Evolutionary conservation across 83 land plant genomes (phyloP), one percentile per base, ranked within the genome.

Genomic region (Picea abies): DNA sequence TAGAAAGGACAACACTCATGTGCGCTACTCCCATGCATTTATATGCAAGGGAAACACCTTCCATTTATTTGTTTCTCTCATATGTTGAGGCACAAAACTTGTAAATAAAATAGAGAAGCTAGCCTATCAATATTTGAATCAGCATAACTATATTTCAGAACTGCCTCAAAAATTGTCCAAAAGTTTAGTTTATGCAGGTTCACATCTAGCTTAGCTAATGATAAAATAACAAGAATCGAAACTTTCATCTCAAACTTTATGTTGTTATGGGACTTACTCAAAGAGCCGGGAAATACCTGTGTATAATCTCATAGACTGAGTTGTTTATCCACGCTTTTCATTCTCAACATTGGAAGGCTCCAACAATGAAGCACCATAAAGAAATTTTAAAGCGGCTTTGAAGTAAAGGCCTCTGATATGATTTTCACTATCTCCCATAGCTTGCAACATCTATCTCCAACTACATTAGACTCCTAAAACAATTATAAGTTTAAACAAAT

Each of bases 21-120:
- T 92, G 90, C 49, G 98, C 97, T 41, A 97, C 92, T 82, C 96
- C 98, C 84, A 90, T 89, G 80, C 97, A 96, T 77, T 95, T 97
- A 85, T 94, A 96, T 68, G 98, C 98, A 52, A 97, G 84, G 35
- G 97, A 92, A 89, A 98, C 97, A 81, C 91, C 89, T 81, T 94
- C 91, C 93, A 90, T 87, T 71, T 96, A 92, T 79, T n/a, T n/a
- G n/a, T n/a, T n/a, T n/a, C n/a, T n/a, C n/a, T n/a, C n/a, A n/a
- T n/a, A n/a, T n/a, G n/a, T 89, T 76, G 62, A 81, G 80, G 97
- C 98, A 90, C 96, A 93, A 87, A 78, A 96, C 86, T 98, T 97
- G 86, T 65, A 79, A 76, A 73, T 5, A 41, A 5, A 41, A 41
- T 41, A 17, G 4, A 78, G 32, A 61, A 62, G 22, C 3, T 49